These are phyloP conservation scores for Thymus quinquecostatus DNA, from an alignment of 257 asterid genomes.

Conservation along the genomic window DNA sequence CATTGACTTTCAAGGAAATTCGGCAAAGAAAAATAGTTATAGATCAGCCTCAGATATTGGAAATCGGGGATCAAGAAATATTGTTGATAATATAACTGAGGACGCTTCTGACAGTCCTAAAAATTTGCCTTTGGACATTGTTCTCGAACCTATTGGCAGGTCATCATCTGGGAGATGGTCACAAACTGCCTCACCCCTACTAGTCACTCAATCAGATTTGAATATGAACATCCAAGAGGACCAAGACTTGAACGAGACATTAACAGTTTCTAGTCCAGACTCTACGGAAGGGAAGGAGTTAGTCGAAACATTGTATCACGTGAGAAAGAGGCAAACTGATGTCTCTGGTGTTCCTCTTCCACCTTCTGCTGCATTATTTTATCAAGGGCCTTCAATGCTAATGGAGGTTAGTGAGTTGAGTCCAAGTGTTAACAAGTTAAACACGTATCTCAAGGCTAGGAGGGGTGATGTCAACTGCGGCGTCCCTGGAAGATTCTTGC, in stretches of 20 bases:
- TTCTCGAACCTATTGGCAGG: slow-evolving; percentile 57
- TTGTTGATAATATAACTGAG: slow-evolving; percentile 32
- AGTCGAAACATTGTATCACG: slow-evolving; percentile 43
- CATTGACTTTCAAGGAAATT: slow-evolving; percentile 45
- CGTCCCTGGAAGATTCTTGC: slow-evolving; percentile 78
- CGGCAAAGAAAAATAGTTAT: slow-evolving; percentile 27
- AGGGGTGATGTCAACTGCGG: slow-evolving; percentile 66
- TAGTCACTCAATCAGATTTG: slow-evolving; percentile 40
- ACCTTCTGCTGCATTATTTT: slow-evolving; percentile 77
- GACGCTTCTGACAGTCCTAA: slow-evolving; percentile 39
- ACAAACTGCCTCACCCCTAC: slow-evolving; percentile 51
- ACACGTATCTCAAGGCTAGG: slow-evolving; percentile 60
- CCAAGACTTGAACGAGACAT: slow-evolving; percentile 32
- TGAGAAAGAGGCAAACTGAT: slow-evolving; percentile 42
- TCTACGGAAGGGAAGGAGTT: slow-evolving; percentile 37
- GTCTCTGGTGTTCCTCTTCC: slow-evolving; percentile 59
- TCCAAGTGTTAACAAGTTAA: slow-evolving; percentile 57
- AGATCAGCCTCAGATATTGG: slow-evolving; percentile 64
- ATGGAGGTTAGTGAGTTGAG: slow-evolving; percentile 60
- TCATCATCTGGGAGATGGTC: slow-evolving; percentile 68
- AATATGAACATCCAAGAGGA: slow-evolving; percentile 33
- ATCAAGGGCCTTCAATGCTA: slow-evolving; percentile 55
- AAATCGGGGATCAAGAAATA: slow-evolving; percentile 41
- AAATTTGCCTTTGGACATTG: slow-evolving; percentile 52
- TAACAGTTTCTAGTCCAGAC: slow-evolving; percentile 34